A percentile compares a stretch with the other conserved stretches of the same genome.
Evolutionary conservation across 2,329 filamentous ascomycete species (phyloP).

Genomic region (Diaporthe citri): DNA sequence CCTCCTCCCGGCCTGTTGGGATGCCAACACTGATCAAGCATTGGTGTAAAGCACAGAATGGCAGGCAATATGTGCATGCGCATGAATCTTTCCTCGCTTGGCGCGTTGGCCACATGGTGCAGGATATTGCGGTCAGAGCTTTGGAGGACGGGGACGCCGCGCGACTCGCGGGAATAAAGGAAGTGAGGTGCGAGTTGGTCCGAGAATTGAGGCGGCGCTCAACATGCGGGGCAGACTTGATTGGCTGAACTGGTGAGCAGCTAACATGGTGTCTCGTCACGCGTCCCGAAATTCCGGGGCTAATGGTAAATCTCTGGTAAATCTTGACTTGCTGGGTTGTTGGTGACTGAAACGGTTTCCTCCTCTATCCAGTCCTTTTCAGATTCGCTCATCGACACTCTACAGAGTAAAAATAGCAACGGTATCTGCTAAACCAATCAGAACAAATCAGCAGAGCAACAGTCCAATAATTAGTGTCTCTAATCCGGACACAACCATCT

Average conservation of each 20-base stretch:
- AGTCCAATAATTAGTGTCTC: too few species aligned
- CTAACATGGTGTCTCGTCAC: slow-evolving; percentile 11
- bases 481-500: too few species aligned
- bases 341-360: neutral
- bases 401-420: neutral
- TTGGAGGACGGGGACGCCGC: slow-evolving; percentile 3
- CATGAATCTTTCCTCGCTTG: slow-evolving; percentile 11
- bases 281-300: slow-evolving; percentile 33
- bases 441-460: too few species aligned
- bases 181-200: slow-evolving; percentile 11
- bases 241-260: slow-evolving; percentile 7
- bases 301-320: slow-evolving; percentile 24
- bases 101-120: neutral
- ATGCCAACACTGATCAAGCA: neutral
- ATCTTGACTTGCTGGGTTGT: neutral
- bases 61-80: slow-evolving; percentile 1
- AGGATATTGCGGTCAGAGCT: slow-evolving; percentile 7
- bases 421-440: too few species aligned
- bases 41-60: neutral
- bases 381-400: neutral
- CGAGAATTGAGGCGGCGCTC: slow-evolving; percentile 28
- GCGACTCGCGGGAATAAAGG: slow-evolving; percentile 27
- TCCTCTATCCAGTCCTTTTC: neutral
- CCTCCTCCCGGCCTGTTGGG: neutral
- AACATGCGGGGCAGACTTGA: neutral